A percentile compares a stretch with the other conserved stretches of the same genome.
phyloP scores from a whole-genome alignment of 148 eudicot genomes.

The Camellia japonica region DNA sequence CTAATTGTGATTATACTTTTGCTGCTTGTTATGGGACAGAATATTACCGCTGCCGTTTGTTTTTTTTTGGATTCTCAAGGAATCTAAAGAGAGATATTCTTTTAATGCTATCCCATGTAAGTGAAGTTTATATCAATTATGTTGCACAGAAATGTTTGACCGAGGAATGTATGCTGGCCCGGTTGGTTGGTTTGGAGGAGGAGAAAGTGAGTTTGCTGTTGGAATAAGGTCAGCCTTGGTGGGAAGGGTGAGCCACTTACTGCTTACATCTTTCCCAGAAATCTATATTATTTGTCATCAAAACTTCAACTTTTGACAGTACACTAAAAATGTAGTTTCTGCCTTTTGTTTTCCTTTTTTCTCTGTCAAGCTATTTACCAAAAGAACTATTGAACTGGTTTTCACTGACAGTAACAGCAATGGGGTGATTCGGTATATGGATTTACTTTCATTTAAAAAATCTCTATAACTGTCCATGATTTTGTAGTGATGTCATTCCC shows the following conservation, averaged over 20 bases:
- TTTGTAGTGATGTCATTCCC: background rate
- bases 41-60: no score
- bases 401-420: background rate
- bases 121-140: slow-evolving; percentile 10
- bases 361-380: background rate
- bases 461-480: background rate
- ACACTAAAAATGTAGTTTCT: background rate
- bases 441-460: background rate
- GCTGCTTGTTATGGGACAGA: no score
- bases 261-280: background rate
- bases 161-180: slow-evolving; percentile 99
- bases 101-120: background rate
- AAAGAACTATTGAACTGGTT: background rate
- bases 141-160: slow-evolving; percentile 72
- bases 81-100: background rate
- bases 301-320: background rate
- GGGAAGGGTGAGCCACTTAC: slow-evolving; percentile 46
- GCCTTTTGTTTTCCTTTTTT: background rate
- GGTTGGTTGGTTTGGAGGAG: slow-evolving; percentile 98
- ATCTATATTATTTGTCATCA: background rate
- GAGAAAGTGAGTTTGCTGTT: slow-evolving; percentile 91
- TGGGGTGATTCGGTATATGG: background rate
- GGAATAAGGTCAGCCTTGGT: slow-evolving; percentile 97
- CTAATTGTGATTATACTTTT: no score
- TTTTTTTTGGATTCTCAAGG: background rate